phyloP scores from a whole-genome alignment of 495 filamentous ascomycete genomes.

The Neurospora tetrasperma region DNA sequence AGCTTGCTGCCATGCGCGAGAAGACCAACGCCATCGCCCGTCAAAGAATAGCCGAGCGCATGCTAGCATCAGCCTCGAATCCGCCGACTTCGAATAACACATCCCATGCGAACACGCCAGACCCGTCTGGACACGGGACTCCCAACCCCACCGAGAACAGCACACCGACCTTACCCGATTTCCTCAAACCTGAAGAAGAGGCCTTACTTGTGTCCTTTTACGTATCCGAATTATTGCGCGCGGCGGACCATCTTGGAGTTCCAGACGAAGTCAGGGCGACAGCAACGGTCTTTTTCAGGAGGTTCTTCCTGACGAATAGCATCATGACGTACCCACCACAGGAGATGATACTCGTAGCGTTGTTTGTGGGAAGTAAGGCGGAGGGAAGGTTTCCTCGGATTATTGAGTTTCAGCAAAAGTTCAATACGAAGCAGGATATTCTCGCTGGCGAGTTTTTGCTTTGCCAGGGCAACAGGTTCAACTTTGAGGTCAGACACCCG shows the following conservation, averaged over 20 bases:
- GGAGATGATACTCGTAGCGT: constrained; percentile 70
- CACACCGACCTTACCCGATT: constrained; percentile 47
- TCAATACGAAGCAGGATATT: constrained; percentile 60
- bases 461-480: constrained; percentile 87
- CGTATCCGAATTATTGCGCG: constrained; percentile 59
- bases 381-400: constrained; percentile 73
- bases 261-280: constrained; percentile 81
- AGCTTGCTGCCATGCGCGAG: constrained; percentile 56
- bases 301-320: constrained; percentile 91
- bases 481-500: constrained; percentile 86
- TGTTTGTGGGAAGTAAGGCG: constrained; percentile 88
- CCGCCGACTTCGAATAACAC: constrained; percentile 17
- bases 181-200: constrained; percentile 73
- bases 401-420: constrained; percentile 51
- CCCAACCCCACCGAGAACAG: constrained; percentile 22
- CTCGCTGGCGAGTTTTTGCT: constrained; percentile 84
- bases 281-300: constrained; percentile 79
- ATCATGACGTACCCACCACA: constrained; percentile 90
- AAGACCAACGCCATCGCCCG: constrained; percentile 67
- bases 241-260: constrained; percentile 66
- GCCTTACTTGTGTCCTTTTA: constrained; percentile 70
- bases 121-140: constrained; percentile 22
- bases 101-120: constrained; percentile 21
- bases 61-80: constrained; percentile 10
- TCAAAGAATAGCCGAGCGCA: constrained; percentile 50